A percentile compares a stretch with the other conserved stretches of the same genome.
Conservation (phyloP, 345 rosid genomes). For the Euphorbia peplus region DNA sequence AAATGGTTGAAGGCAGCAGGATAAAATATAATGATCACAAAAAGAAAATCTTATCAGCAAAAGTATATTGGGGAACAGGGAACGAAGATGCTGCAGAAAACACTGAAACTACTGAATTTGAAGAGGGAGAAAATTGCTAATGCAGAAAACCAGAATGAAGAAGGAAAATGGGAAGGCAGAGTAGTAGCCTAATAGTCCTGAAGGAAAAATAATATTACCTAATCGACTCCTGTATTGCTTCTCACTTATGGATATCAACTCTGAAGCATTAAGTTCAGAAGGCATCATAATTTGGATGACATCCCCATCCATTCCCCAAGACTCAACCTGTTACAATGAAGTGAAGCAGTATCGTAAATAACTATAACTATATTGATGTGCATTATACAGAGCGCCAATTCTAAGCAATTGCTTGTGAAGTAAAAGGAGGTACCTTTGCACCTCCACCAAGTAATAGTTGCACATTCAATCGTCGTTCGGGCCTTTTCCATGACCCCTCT, state of each 20-base stretch:
- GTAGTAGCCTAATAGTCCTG: neutral
- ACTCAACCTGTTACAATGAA: conserved; percentile 51
- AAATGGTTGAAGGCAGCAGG: neutral
- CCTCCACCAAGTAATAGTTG: conserved; percentile 75
- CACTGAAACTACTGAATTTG: neutral
- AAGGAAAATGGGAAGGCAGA: neutral
- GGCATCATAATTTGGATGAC: conserved; percentile 55
- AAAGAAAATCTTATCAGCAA: neutral
- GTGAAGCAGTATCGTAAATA: neutral
- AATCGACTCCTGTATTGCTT: conserved; percentile 44
- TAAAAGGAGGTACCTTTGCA: conserved; percentile 52
- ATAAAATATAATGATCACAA: neutral
- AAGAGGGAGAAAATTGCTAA: neutral
- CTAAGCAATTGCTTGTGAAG: neutral
- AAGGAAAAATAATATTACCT: conserved; percentile 43
- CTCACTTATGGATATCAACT: conserved; percentile 45
- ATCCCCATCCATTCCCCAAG: conserved; percentile 90
- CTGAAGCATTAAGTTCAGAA: conserved; percentile 43
- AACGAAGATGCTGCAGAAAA: neutral
- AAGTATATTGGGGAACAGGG: neutral
- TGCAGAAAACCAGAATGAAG: neutral
- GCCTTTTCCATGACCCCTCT: conserved; percentile 85
- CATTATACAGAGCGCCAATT: conserved; percentile 1
- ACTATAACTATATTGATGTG: neutral
- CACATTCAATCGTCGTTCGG: conserved; percentile 62